Percentiles rank a stretch among this genome's conserved stretches.
Evolutionary conservation across 2,329 filamentous ascomycete genomes (phyloP).

Genomic region (Aspergillus sp.): DNA sequence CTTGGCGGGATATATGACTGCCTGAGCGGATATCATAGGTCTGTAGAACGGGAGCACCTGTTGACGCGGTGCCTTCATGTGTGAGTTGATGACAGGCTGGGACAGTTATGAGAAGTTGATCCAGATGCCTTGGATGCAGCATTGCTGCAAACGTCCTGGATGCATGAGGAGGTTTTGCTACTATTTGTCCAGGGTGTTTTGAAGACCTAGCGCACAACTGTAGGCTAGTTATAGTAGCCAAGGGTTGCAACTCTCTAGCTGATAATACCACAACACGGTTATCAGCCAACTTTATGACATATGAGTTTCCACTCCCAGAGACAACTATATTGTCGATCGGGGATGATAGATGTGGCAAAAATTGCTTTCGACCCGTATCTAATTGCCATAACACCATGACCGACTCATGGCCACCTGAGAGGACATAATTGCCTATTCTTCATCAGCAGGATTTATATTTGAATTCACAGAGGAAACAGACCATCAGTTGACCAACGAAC

Average conservation of each 20-base stretch:
- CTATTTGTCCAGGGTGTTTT: constrained; percentile 51
- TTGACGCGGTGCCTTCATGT: constrained; percentile 38
- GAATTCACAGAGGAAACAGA: constrained; percentile 36
- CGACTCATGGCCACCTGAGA: constrained; percentile 89
- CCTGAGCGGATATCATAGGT: constrained; percentile 81
- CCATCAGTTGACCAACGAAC: constrained; percentile 93
- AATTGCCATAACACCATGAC: constrained; percentile 91
- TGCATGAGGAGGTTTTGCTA: constrained; percentile 6
- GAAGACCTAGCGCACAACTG: constrained; percentile 56
- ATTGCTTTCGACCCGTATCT: constrained; percentile 78
- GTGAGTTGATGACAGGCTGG: constrained; percentile 51
- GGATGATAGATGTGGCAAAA: constrained; percentile 85
- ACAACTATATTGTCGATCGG: constrained; percentile 82
- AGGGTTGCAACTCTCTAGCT: constrained; percentile 83
- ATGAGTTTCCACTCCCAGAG: constrained; percentile 75
- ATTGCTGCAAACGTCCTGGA: constrained; percentile 53
- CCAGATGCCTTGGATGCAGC: constrained; percentile 62
- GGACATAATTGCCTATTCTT: constrained; percentile 76
- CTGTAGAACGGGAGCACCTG: constrained; percentile 66
- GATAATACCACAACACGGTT: constrained; percentile 91
- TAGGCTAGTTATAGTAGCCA: constrained; percentile 78
- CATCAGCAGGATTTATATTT: constrained; percentile 25
- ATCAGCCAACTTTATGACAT: constrained; percentile 81
- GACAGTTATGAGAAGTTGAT: constrained; percentile 68
- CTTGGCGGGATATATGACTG: constrained; percentile 79